Percentiles rank a stretch among this genome's conserved stretches.
Conservation (phyloP, 1,284 basidiomycete genomes). For the Puccinia novopanici region DNA sequence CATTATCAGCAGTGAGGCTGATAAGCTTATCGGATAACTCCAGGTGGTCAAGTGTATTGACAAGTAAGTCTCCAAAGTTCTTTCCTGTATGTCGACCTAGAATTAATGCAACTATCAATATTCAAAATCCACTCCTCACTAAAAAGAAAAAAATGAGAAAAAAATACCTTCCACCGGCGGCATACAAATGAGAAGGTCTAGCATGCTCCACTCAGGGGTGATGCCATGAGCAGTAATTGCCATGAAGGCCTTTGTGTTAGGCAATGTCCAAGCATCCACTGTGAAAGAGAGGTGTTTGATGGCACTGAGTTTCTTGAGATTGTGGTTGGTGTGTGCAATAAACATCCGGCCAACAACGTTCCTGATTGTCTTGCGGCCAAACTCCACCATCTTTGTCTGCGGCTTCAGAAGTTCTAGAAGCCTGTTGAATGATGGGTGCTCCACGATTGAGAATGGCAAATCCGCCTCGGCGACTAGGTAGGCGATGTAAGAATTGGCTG, state of each 20-base stretch:
- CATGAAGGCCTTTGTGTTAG: conserved; percentile 27
- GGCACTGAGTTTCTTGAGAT: background rate
- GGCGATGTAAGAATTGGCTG: background rate
- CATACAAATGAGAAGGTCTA: background rate
- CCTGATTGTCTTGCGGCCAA: background rate
- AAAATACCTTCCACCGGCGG: background rate
- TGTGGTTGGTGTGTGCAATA: background rate
- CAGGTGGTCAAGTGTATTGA: background rate
- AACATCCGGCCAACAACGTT: background rate
- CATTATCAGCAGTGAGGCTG: conserved; percentile 16
- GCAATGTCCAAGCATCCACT: too few relatives aligned
- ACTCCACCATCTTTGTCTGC: background rate
- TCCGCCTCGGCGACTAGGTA: background rate
- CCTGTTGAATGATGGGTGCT: background rate
- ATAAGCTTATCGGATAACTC: background rate
- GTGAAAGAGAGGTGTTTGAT: background rate
- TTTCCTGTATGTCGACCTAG: conserved; percentile 1
- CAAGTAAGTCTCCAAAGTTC: background rate
- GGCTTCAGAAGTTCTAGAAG: background rate
- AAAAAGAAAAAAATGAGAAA: too few relatives aligned
- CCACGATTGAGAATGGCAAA: background rate
- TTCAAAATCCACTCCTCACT: too few relatives aligned
- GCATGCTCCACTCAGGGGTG: too few relatives aligned
- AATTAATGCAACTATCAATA: too few relatives aligned
- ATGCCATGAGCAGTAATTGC: conserved; percentile 22